Evolutionary conservation across 805 yeast genomes (phyloP).

Genomic region (Metschnikowia reukaufii): DNA sequence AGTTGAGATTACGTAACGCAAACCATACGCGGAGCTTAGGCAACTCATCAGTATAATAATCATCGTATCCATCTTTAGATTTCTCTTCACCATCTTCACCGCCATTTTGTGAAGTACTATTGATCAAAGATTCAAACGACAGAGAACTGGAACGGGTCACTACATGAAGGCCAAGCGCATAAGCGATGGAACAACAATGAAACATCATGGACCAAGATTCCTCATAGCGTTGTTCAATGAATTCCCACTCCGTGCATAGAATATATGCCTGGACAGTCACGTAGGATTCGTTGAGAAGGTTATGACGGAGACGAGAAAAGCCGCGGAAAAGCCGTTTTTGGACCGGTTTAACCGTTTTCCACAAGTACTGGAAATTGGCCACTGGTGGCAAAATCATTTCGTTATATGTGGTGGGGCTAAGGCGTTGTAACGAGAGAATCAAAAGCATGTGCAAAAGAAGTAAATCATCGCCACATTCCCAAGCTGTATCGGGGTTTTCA

Average conservation of each 20-base stretch:
- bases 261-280: constrained; percentile 51
- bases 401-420: constrained; percentile 31
- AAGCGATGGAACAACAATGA: constrained; percentile 49
- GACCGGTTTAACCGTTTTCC: constrained; percentile 20
- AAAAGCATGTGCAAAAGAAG: constrained; percentile 46
- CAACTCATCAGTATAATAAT: constrained; percentile 24
- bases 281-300: constrained; percentile 47
- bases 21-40: constrained; percentile 49
- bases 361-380: constrained; percentile 20
- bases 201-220: constrained; percentile 54
- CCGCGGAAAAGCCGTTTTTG: constrained; percentile 35
- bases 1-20: constrained; percentile 47
- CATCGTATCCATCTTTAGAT: constrained; percentile 16
- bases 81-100: too few relatives aligned
- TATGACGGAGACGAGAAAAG: constrained; percentile 46
- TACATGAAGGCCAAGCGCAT: constrained; percentile 53
- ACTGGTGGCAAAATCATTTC: constrained; percentile 9
- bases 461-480: constrained; percentile 53
- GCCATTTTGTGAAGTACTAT: not conserved
- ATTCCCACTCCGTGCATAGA: constrained; percentile 51
- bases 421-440: constrained; percentile 38
- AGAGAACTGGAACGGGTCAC: constrained; percentile 24
- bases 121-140: not conserved
- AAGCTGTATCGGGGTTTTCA: constrained; percentile 30
- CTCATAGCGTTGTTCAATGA: constrained; percentile 49